phyloP scores from a whole-genome alignment of 1,139 yeast genomes.

The Meyerozyma athensensis region DNA sequence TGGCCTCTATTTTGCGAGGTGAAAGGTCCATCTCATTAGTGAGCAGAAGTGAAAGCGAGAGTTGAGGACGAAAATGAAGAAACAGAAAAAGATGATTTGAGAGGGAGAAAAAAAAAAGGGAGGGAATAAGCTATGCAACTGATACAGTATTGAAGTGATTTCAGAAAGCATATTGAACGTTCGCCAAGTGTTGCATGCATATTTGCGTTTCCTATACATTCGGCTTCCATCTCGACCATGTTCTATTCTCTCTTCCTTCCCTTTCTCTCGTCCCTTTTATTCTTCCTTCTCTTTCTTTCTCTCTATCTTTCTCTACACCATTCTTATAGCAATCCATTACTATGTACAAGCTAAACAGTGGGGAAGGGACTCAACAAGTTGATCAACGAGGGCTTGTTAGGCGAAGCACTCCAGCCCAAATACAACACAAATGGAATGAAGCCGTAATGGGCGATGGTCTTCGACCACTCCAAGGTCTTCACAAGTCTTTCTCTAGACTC shows the following conservation, averaged over 20 bases:
- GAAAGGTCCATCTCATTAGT: neutral
- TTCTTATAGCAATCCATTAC: constrained; percentile 5
- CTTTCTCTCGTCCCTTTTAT: too few relatives aligned
- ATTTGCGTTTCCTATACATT: too few relatives aligned
- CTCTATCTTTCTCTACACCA: neutral
- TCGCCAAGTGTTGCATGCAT: too few relatives aligned
- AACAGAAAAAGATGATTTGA: neutral
- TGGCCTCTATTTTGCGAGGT: constrained; percentile 42
- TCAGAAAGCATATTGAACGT: too few relatives aligned
- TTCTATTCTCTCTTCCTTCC: too few relatives aligned
- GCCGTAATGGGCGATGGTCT: constrained; percentile 89
- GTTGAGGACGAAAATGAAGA: neutral
- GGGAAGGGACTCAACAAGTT: constrained; percentile 72
- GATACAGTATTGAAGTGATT: too few relatives aligned
- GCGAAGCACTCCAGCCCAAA: constrained; percentile 85
- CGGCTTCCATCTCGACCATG: too few relatives aligned
- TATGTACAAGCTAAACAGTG: constrained; percentile 46
- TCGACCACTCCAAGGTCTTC: constrained; percentile 77
- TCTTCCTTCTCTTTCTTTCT: too few relatives aligned
- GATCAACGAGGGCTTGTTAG: constrained; percentile 80
- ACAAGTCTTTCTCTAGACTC: constrained; percentile 85
- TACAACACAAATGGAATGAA: constrained; percentile 94
- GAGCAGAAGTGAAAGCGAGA: neutral
- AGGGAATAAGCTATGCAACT: too few relatives aligned
- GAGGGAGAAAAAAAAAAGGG: too few relatives aligned